Evolutionary conservation across 495 filamentous ascomycete genomes (phyloP).

Genomic region (Glarea lozoyensis): DNA sequence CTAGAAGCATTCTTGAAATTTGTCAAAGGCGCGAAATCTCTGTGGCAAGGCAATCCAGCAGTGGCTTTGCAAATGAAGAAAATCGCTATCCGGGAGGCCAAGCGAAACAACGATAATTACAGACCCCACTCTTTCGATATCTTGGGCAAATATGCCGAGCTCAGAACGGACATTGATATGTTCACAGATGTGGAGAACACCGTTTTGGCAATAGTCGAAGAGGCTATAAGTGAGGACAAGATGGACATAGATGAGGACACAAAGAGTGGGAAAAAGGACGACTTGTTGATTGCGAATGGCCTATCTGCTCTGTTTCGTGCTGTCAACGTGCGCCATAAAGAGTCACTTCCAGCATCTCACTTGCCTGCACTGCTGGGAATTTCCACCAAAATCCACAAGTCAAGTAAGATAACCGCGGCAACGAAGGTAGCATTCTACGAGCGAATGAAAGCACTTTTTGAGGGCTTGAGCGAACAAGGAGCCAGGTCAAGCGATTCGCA

Average conservation of each 20-base stretch:
- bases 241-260: slow-evolving; percentile 58
- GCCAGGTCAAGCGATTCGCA: slow-evolving; percentile 6
- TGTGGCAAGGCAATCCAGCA: slow-evolving; percentile 46
- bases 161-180: slow-evolving; percentile 56
- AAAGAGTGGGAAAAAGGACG: slow-evolving; percentile 24
- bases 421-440: slow-evolving; percentile 18
- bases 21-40: slow-evolving; percentile 45
- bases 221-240: slow-evolving; percentile 42
- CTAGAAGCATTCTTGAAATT: slow-evolving; percentile 79
- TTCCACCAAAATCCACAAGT: slow-evolving; percentile 5
- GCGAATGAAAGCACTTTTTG: slow-evolving; percentile 15
- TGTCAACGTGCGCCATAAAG: slow-evolving; percentile 15
- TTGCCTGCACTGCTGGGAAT: slow-evolving; percentile 13
- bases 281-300: slow-evolving; percentile 17
- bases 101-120: slow-evolving; percentile 76
- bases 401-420: slow-evolving; percentile 12
- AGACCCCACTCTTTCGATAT: slow-evolving; percentile 64
- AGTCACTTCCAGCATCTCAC: slow-evolving; percentile 11
- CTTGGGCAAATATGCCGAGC: slow-evolving; percentile 60
- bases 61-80: slow-evolving; percentile 37
- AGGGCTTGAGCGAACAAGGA: slow-evolving; percentile 15
- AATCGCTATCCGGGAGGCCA: slow-evolving; percentile 74
- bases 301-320: slow-evolving; percentile 18
- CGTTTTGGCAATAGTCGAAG: slow-evolving; percentile 47
- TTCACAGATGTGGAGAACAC: slow-evolving; percentile 55